These are phyloP conservation scores for Suillus clintonianus DNA, from an alignment of 768 basidiomycete genomes.

Conservation along the genomic window DNA sequence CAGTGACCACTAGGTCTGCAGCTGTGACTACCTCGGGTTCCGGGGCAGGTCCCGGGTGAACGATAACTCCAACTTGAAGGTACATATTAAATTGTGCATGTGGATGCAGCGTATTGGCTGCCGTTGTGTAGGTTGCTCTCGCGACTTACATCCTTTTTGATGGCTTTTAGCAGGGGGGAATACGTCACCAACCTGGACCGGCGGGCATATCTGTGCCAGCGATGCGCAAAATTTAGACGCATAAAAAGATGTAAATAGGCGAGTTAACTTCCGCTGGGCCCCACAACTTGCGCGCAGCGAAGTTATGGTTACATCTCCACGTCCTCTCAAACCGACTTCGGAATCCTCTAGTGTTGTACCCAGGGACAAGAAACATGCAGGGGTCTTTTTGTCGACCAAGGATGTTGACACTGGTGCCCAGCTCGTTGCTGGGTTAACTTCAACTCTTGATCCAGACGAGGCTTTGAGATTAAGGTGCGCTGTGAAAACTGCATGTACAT, in stretches of 20 bases:
- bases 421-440: conserved; percentile 43
- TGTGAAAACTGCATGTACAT: background rate
- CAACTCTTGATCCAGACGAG: conserved; percentile 48
- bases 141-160: background rate
- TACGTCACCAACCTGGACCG: too few relatives aligned
- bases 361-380: conserved; percentile 32
- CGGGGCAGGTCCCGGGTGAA: too few relatives aligned
- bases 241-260: too few relatives aligned
- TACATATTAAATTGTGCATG: background rate
- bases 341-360: background rate
- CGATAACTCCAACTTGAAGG: too few relatives aligned
- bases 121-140: background rate
- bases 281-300: background rate
- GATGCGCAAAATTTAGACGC: background rate
- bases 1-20: too few relatives aligned
- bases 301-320: background rate
- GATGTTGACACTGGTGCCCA: conserved; percentile 60
- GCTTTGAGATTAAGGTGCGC: conserved; percentile 48
- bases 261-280: background rate
- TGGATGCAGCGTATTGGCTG: background rate
- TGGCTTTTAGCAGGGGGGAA: too few relatives aligned
- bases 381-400: conserved; percentile 22
- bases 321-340: background rate
- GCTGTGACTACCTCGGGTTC: too few relatives aligned
- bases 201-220: background rate